phyloP scores from a whole-genome alignment of 1,284 basidiomycete genomes.

The Sporisorium reilianum region DNA sequence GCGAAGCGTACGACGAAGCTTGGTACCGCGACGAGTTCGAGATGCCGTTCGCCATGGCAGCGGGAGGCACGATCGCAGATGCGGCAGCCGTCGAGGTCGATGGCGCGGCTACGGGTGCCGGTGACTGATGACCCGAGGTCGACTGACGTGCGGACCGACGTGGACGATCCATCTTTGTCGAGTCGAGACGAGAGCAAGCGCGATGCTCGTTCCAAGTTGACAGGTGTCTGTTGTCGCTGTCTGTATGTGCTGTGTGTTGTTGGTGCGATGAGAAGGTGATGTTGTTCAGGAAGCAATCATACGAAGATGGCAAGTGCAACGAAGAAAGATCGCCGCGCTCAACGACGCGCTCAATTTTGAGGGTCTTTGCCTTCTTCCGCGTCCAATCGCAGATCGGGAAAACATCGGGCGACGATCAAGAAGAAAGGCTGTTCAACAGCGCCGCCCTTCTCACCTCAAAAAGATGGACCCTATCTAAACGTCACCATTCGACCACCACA shows the following conservation, averaged over 20 bases:
- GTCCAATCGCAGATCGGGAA: not conserved
- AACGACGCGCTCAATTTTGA: not conserved
- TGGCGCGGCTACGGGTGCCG: constrained; percentile 18
- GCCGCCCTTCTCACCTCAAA: not conserved
- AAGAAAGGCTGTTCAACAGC: constrained; percentile 1
- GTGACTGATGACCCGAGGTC: constrained; percentile 36
- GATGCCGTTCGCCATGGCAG: constrained; percentile 32
- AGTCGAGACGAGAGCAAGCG: not conserved
- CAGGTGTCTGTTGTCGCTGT: too few species aligned
- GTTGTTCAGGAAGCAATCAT: not conserved
- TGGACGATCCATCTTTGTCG: constrained; percentile 42
- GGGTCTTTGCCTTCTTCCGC: not conserved
- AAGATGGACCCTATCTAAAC: too few species aligned
- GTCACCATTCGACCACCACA: too few species aligned
- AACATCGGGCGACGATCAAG: not conserved
- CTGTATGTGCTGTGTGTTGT: not conserved
- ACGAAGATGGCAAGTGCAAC: not conserved
- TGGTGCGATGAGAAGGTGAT: not conserved
- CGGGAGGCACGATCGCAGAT: constrained; percentile 17
- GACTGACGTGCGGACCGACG: constrained; percentile 45
- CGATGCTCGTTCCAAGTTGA: too few species aligned
- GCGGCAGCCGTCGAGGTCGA: constrained; percentile 11
- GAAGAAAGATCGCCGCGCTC: constrained; percentile 1
- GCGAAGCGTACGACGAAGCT: constrained; percentile 25
- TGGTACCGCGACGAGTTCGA: constrained; percentile 33